These are phyloP conservation scores for Didymosphaeria variabile DNA, from an alignment of 2,329 filamentous ascomycete species.

Conservation along the genomic window DNA sequence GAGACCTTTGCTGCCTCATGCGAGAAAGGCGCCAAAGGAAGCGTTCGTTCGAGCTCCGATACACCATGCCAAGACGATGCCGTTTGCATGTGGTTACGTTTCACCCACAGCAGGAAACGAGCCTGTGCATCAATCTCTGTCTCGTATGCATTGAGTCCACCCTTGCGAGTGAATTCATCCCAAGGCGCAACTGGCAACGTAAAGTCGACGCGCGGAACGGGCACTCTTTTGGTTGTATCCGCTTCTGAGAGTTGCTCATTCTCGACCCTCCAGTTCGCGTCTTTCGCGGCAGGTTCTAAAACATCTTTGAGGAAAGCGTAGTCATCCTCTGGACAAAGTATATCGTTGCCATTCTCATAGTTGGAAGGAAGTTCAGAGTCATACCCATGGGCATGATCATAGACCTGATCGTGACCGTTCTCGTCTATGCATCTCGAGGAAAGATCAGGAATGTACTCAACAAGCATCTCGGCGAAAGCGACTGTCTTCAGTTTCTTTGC, in stretches of 20 bases:
- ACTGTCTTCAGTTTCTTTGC: conserved; percentile 54
- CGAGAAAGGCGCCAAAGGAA: conserved; percentile 61
- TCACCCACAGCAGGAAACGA: conserved; percentile 46
- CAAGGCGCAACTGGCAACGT: conserved; percentile 57
- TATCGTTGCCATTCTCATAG: conserved; percentile 27
- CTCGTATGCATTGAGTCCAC: conserved; percentile 9
- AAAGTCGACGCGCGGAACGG: conserved; percentile 60
- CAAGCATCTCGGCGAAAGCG: conserved; percentile 46
- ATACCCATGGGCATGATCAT: neutral
- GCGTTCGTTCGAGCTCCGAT: conserved; percentile 49
- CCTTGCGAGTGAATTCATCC: conserved; percentile 45
- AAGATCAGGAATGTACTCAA: conserved; percentile 45
- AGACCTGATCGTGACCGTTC: conserved; percentile 17
- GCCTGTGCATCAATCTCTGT: conserved; percentile 44
- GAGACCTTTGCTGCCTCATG: conserved; percentile 49
- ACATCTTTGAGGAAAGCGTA: conserved; percentile 46
- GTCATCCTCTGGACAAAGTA: conserved; percentile 35
- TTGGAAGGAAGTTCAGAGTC: conserved; percentile 37
- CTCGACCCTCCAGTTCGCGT: conserved; percentile 47
- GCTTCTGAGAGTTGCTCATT: conserved; percentile 58
- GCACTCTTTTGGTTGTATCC: conserved; percentile 59
- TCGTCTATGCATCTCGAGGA: conserved; percentile 30
- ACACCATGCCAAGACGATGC: conserved; percentile 53
- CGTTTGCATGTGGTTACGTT: conserved; percentile 40
- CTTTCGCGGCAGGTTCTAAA: conserved; percentile 48